Conservation (phyloP, 106 monocot species). For the Vanilla planifolia region DNA sequence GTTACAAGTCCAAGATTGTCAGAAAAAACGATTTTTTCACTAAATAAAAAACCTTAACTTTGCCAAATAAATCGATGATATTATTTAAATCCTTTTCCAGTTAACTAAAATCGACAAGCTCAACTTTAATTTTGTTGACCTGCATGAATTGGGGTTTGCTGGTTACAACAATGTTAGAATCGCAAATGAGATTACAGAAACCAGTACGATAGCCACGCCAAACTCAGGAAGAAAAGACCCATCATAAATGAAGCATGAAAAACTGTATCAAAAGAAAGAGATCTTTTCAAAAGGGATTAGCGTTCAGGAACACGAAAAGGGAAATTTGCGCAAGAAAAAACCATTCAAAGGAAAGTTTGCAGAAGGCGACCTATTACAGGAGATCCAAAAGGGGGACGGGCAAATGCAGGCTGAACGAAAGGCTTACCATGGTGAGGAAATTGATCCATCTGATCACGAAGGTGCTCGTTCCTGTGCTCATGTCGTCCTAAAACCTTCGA, state of each 20-base stretch:
- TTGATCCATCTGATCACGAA: conserved; percentile 84
- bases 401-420: background rate
- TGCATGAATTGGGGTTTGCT: no score
- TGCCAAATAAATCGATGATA: no score
- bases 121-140: no score
- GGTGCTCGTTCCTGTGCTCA: conserved; percentile 61
- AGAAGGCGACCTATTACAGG: background rate
- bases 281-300: background rate
- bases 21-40: no score
- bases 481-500: conserved; percentile 9
- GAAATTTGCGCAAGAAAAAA: background rate
- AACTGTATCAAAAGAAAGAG: conserved; percentile 3
- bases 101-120: no score
- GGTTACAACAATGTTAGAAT: no score
- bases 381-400: background rate
- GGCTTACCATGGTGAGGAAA: conserved; percentile 58
- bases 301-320: background rate
- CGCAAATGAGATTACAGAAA: no score
- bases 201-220: no score
- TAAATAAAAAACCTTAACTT: no score
- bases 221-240: no score
- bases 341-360: background rate
- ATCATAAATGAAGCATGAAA: conserved; percentile 1
- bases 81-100: no score
- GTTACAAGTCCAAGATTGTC: background rate